These are phyloP conservation scores for Saccharomycopsis capsularis DNA, from an alignment of 805 yeast genomes.

Conservation along the genomic window DNA sequence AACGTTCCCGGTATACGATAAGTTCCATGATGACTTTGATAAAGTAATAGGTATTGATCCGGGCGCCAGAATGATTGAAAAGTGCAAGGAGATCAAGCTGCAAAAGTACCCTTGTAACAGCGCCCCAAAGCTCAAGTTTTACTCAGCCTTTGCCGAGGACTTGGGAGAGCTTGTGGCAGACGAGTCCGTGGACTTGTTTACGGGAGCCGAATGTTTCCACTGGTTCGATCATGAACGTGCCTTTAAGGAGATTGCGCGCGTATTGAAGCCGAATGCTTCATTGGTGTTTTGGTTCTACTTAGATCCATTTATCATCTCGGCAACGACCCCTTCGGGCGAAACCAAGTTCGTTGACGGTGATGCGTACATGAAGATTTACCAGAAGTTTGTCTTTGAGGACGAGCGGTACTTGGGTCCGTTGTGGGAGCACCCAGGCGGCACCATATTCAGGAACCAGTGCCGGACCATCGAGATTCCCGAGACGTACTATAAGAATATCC, in stretches of 20 bases:
- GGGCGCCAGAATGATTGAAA: slow-evolving; percentile 47
- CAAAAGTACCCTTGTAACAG: neutral
- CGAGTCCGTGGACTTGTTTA: slow-evolving; percentile 49
- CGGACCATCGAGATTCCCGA: slow-evolving; percentile 38
- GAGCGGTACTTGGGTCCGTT: slow-evolving; percentile 49
- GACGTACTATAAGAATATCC: slow-evolving; percentile 36
- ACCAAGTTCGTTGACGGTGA: slow-evolving; percentile 17
- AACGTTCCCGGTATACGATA: slow-evolving; percentile 41
- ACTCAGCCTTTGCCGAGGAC: neutral
- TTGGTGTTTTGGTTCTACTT: slow-evolving; percentile 74
- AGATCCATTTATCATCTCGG: slow-evolving; percentile 45
- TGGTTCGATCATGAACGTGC: slow-evolving; percentile 63
- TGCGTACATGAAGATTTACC: slow-evolving; percentile 30
- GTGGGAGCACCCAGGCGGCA: slow-evolving; percentile 86
- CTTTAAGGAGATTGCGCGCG: slow-evolving; percentile 41
- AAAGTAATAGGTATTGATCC: slow-evolving; percentile 57
- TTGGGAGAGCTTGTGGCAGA: neutral
- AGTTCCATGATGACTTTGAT: slow-evolving; percentile 39
- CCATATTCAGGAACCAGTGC: slow-evolving; percentile 40
- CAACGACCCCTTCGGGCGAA: slow-evolving; percentile 33
- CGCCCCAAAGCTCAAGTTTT: neutral
- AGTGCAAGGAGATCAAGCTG: slow-evolving; percentile 19
- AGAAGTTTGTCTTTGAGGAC: slow-evolving; percentile 45
- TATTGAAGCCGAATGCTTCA: slow-evolving; percentile 57
- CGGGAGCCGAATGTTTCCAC: slow-evolving; percentile 84